Base-by-base conservation (phyloP, 176 grass and related monocot species). In the Musa troglodytarum region DNA sequence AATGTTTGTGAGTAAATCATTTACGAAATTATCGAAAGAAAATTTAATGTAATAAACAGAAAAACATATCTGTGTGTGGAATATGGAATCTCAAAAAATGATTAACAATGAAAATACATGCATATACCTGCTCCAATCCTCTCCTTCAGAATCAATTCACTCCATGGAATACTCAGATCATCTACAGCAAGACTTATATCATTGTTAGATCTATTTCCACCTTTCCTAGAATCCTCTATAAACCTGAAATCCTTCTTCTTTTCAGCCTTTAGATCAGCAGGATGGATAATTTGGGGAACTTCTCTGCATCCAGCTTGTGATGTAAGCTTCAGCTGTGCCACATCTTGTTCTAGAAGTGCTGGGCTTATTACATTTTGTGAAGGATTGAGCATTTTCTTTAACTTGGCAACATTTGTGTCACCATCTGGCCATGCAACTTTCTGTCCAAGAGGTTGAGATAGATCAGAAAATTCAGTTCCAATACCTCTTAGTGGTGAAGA, bases 121-220 rank as follows among this genome's bases (percentile, higher is more conserved):
- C 51, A 74, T 64, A 65, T 90, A 98, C 95, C 95, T 89, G 88
- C 95, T 76, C 95, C 95, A 82, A 98, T 98, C 69, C 88, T 98
- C 81, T 98, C 90, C 79, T 89, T 98, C 69, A 98, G 76, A 80
- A 91, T 52, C 79, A 98, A 73, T 49, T 98, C 95, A 50, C n/a
- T 84, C 95, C 95, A 98, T 85, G 88, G 86, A 87, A 98, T 89
- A 15, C 79, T 74, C 52, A 93, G 70, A 82, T 98, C 90, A 84
- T 93, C 88, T 7, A 79, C 76, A 82, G 90, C 88, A 83, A 98
- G 79, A 34, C 78, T 82, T 26, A 92, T 67, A 87, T 83, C 84
- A 72, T 15, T 64, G 70, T 68, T 88, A 7, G 77, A 77, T 82
- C 79, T 75, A 83, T 66, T 78, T 49, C 84, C 65, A 29, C 81